Base-by-base conservation (phyloP, 2,329 filamentous ascomycete species). In the Trichophyton simii region DNA sequence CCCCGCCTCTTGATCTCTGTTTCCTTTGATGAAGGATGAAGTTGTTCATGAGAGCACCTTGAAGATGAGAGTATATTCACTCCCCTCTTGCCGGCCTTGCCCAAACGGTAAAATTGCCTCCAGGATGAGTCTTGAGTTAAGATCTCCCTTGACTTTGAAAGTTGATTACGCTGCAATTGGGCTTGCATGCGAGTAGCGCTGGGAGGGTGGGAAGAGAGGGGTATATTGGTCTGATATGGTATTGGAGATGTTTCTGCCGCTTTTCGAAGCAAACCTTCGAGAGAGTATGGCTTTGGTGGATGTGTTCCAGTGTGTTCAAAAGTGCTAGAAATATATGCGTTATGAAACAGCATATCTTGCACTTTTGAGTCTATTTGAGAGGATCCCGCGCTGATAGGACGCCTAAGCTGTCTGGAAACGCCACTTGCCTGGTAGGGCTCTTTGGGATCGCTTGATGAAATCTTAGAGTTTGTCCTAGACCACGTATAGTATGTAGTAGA, bases 321-420 rank as follows among this genome's bases (percentile, higher is more conserved):
- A 41, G 46, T 28, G 13, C 22, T 46, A 60, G 36, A 9, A 18
- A 59, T 34, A 36, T 63, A 63, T 4, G 62, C 62, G 18, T 63
- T 63, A 38, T 42, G 58, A 20, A 63, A 63, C n/a, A 62, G 25
- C 62, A 63, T 61, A 15, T 57, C 36, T 22, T 58, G 22, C 5
- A 54, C 60, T 44, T 41, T 63, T 25, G 58, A 63, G 25, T 60
- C 25, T 13, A 55, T 36, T 36, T 25, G 55, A 3, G 55, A 58
- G 22, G 55, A 58, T 18, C 55, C n/a, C 52, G 52, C n/a, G 9
- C 52, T 38, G 9, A 2, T 44, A 25, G 55, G n/a, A 36, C 55
- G 55, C 6, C 18, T 18, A 31, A 11, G 28, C 6, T 25, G 11
- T 13, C 13, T 6, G 1, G 25, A 18, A 20, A 15, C 15, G 5